These are phyloP conservation scores for Dimargaris cristalligena DNA, from an alignment of 192 early-diverging fungal genomes.

Conservation along the genomic window DNA sequence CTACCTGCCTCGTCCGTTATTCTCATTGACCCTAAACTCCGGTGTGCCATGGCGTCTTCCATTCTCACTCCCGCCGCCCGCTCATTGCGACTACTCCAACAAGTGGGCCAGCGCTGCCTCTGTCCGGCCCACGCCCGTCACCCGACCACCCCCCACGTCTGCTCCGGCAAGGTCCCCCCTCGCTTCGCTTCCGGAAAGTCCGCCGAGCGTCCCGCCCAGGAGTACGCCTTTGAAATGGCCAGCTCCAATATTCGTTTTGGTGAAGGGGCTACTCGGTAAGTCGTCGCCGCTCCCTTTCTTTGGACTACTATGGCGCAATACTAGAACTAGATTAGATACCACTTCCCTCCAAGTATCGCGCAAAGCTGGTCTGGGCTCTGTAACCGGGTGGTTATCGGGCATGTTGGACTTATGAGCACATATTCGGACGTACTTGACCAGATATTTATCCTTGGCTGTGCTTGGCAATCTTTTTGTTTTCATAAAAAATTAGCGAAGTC, in stretches of 20 bases:
- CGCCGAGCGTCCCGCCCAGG: slow-evolving; percentile 16
- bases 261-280: slow-evolving; percentile 48
- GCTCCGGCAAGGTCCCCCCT: slow-evolving; percentile 13
- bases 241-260: slow-evolving; percentile 79
- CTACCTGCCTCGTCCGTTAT: neutral
- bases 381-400: too few species aligned
- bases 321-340: too few species aligned
- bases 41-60: neutral
- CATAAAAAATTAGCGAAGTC: slow-evolving; percentile 34
- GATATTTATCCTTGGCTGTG: too few species aligned
- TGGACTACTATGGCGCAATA: too few species aligned
- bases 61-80: neutral
- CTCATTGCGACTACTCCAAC: slow-evolving; percentile 23
- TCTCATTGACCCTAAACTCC: neutral
- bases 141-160: neutral
- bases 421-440: too few species aligned
- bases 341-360: too few species aligned
- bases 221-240: slow-evolving; percentile 78
- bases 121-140: slow-evolving; percentile 25
- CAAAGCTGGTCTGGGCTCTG: too few species aligned
- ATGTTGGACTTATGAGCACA: too few species aligned
- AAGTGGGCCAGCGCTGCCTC: slow-evolving; percentile 26
- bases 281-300: too few species aligned
- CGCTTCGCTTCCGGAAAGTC: slow-evolving; percentile 17
- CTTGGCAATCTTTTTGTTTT: too few species aligned